Evolutionary conservation across 306 rosid species (phyloP).

Genomic region (Boehmeria nivea): DNA sequence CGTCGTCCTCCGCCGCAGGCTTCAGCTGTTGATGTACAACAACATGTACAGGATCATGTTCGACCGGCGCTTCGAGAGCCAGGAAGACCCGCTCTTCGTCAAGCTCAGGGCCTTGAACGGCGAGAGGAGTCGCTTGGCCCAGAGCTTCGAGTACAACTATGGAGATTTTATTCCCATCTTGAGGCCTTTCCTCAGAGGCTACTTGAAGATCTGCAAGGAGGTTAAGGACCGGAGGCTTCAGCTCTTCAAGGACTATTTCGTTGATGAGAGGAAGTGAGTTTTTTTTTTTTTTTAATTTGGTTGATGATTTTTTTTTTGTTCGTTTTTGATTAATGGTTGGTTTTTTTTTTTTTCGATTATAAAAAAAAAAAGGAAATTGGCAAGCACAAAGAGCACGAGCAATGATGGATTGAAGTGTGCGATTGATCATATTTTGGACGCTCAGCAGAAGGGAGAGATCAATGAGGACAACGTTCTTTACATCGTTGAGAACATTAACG

Average conservation of each 20-base stretch:
- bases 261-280: constrained; percentile 83
- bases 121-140: constrained; percentile 79
- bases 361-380: constrained; percentile 68
- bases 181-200: constrained; percentile 76
- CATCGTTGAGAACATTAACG: constrained; percentile 92
- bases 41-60: constrained; percentile 88
- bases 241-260: constrained; percentile 75
- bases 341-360: background rate
- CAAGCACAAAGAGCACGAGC: constrained; percentile 32
- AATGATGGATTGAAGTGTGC: constrained; percentile 74
- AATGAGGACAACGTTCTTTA: constrained; percentile 91
- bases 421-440: constrained; percentile 79
- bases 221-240: constrained; percentile 66
- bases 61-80: constrained; percentile 69
- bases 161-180: constrained; percentile 86
- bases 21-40: constrained; percentile 92
- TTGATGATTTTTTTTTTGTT: background rate
- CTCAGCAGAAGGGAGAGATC: constrained; percentile 82
- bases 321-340: too few species aligned
- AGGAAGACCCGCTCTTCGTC: constrained; percentile 54
- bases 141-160: constrained; percentile 85
- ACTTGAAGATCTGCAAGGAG: constrained; percentile 74
- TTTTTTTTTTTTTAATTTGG: background rate
- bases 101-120: constrained; percentile 62
- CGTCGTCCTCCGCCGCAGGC: constrained; percentile 46